These are phyloP conservation scores for Candida ipomoeae DNA, from an alignment of 805 yeast species.

Conservation along the genomic window DNA sequence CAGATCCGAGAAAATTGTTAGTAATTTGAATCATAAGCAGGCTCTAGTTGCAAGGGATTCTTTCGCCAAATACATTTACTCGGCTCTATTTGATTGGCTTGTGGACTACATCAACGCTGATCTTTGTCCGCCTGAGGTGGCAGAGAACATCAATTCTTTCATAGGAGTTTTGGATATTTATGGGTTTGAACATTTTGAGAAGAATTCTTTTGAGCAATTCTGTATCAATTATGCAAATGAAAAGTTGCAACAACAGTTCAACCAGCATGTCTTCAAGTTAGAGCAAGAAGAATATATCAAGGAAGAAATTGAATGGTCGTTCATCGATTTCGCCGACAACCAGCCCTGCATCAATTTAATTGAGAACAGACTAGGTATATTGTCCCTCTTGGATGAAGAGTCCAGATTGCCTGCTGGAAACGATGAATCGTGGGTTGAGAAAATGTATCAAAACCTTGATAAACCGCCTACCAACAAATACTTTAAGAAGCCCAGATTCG, in stretches of 20 bases:
- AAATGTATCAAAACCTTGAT: constrained; percentile 80
- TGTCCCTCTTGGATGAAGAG: constrained; percentile 89
- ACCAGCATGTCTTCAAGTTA: constrained; percentile 93
- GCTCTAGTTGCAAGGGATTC: constrained; percentile 93
- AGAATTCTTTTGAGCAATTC: constrained; percentile 93
- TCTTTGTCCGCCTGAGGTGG: constrained; percentile 70
- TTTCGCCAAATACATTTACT: constrained; percentile 90
- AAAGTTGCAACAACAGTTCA: constrained; percentile 94
- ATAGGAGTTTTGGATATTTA: constrained; percentile 97
- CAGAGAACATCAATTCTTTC: constrained; percentile 57
- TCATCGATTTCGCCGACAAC: constrained; percentile 92
- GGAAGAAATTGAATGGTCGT: constrained; percentile 94
- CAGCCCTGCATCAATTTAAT: constrained; percentile 94
- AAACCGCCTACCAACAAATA: constrained; percentile 71
- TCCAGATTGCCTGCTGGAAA: constrained; percentile 90
- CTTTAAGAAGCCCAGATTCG: constrained; percentile 91
- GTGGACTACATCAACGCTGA: constrained; percentile 79
- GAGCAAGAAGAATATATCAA: constrained; percentile 93
- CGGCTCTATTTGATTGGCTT: constrained; percentile 93
- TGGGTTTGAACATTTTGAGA: constrained; percentile 94
- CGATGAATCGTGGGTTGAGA: constrained; percentile 88
- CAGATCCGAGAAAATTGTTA: constrained; percentile 86
- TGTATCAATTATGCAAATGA: constrained; percentile 97
- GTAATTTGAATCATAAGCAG: constrained; percentile 76
- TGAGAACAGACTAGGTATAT: constrained; percentile 83